These are phyloP conservation scores for Nicotiana undulata DNA, from an alignment of 257 asterid species.

Conservation along the genomic window DNA sequence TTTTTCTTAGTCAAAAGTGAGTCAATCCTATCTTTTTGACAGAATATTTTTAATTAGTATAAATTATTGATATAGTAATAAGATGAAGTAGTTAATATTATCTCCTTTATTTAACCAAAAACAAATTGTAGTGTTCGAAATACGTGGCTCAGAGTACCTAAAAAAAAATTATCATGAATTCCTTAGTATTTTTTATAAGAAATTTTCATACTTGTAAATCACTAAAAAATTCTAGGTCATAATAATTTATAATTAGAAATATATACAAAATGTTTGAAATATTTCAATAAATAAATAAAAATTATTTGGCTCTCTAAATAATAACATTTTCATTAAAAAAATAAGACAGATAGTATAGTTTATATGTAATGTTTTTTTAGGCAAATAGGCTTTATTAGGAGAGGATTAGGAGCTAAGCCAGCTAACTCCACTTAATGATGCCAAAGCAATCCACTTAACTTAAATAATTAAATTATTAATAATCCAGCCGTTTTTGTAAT, in stretches of 20 bases:
- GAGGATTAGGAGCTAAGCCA: conserved; percentile 5
- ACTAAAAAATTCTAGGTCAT: not conserved
- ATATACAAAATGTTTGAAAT: not conserved
- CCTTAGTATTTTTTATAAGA: too few species aligned
- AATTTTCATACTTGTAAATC: too few species aligned
- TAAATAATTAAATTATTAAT: not conserved
- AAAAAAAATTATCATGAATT: too few species aligned
- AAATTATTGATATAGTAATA: not conserved
- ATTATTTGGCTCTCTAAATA: not conserved
- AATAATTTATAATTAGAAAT: not conserved
- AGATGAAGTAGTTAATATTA: not conserved
- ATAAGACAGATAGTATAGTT: not conserved
- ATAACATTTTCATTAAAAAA: not conserved
- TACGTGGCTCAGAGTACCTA: not conserved
- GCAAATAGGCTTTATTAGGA: not conserved
- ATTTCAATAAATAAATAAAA: not conserved
- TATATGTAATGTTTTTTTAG: not conserved
- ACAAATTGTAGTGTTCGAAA: not conserved
- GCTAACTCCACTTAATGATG: conserved; percentile 4
- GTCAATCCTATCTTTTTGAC: not conserved
- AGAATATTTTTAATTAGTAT: not conserved
- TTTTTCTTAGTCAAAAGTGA: conserved; percentile 4
- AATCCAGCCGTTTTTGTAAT: conserved; percentile 6
- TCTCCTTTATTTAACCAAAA: not conserved
- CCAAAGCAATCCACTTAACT: conserved; percentile 4